Percentiles rank a stretch among this genome's conserved stretches.
Evolutionary conservation across 192 early-diverging fungal genomes (phyloP).

Genomic region (Obelidium mucronatum): DNA sequence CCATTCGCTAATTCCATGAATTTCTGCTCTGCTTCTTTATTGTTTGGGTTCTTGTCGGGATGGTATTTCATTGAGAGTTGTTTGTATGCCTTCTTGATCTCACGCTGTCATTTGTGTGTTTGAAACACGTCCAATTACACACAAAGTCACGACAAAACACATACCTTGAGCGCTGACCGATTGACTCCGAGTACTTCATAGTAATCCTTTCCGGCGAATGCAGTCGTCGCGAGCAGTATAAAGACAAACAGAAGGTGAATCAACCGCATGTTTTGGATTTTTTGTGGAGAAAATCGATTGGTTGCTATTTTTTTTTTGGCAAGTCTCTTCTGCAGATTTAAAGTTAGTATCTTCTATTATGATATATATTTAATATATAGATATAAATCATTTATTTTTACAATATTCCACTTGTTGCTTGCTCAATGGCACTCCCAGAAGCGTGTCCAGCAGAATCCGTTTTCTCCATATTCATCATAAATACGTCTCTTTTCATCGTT

Average conservation of each 20-base stretch:
- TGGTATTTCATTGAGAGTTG: conserved; percentile 54
- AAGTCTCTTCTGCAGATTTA: no score
- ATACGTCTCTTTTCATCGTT: no score
- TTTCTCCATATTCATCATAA: no score
- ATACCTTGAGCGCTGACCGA: conserved; percentile 72
- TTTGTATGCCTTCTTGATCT: conserved; percentile 97
- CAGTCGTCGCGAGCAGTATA: conserved; percentile 41
- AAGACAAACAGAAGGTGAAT: conserved; percentile 5
- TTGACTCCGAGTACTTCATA: conserved; percentile 88
- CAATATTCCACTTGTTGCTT: no score
- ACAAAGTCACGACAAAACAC: neutral
- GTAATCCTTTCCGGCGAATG: conserved; percentile 70
- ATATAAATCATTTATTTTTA: no score
- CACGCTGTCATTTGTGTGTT: conserved; percentile 49
- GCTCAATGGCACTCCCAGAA: no score
- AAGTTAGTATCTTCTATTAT: no score
- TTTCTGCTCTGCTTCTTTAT: conserved; percentile 84
- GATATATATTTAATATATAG: no score
- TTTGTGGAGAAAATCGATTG: neutral
- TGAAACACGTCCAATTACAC: neutral
- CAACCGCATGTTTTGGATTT: neutral
- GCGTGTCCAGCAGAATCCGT: no score
- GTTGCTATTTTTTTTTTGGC: no score
- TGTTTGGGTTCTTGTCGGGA: conserved; percentile 72
- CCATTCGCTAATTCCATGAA: conserved; percentile 88